Evolutionary conservation across 768 basidiomycete genomes (phyloP).

Genomic region (Tylopilus balloui): DNA sequence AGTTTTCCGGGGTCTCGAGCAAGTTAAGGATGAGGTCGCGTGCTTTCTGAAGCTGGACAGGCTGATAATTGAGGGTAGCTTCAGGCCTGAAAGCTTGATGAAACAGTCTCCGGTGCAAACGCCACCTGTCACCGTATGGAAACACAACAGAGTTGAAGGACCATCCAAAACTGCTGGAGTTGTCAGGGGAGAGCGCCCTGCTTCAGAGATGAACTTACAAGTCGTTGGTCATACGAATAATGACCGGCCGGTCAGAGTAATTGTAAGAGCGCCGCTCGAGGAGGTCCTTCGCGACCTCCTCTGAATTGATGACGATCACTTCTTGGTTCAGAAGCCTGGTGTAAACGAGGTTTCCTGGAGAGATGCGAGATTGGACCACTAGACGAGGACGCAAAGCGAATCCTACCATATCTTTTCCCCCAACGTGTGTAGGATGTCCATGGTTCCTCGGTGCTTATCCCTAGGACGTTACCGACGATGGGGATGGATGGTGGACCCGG

Average conservation of each 20-base stretch:
- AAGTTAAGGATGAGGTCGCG: conserved; percentile 25
- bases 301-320: conserved; percentile 39
- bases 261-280: conserved; percentile 42
- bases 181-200: neutral
- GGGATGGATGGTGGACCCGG: conserved; percentile 49
- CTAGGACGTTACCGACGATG: conserved; percentile 29
- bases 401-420: conserved; percentile 29
- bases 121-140: conserved; percentile 28
- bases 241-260: conserved; percentile 41
- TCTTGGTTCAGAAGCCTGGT: conserved; percentile 34
- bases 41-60: conserved; percentile 24
- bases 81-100: conserved; percentile 26
- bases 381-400: conserved; percentile 9
- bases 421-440: conserved; percentile 33
- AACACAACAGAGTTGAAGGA: conserved; percentile 27
- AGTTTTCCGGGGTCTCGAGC: conserved; percentile 19
- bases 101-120: conserved; percentile 27
- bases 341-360: conserved; percentile 36
- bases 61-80: conserved; percentile 17
- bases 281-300: conserved; percentile 37
- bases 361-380: neutral
- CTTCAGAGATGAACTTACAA: conserved; percentile 16
- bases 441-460: conserved; percentile 23
- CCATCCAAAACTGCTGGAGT: conserved; percentile 24
- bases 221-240: conserved; percentile 27